phyloP scores from a whole-genome alignment of 768 basidiomycete species.

The Serendipita vermifera region DNA sequence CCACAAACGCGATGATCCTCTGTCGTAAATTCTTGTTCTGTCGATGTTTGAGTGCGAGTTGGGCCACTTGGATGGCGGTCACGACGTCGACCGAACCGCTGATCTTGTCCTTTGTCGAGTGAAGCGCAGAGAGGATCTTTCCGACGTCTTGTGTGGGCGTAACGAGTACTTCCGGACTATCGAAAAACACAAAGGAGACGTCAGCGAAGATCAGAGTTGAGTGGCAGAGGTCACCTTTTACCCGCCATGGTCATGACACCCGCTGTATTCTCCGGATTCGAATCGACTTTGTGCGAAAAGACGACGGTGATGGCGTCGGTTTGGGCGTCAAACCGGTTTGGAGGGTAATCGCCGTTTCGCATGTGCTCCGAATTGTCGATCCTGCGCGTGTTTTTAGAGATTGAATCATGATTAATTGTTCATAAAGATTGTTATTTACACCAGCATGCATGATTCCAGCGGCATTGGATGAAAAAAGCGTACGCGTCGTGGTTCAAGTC shows the following conservation, averaged over 20 bases:
- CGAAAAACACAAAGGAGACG: not conserved
- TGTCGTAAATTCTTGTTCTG: slow-evolving; percentile 98
- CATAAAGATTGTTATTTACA: not conserved
- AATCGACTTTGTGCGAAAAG: slow-evolving; percentile 85
- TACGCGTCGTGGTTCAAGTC: not conserved
- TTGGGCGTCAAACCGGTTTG: slow-evolving; percentile 82
- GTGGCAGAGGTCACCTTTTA: slow-evolving; percentile 48
- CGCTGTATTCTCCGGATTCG: slow-evolving; percentile 95
- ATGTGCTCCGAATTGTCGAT: slow-evolving; percentile 98
- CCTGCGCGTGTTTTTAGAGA: not conserved
- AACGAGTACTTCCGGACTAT: slow-evolving; percentile 86
- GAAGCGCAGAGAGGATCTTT: slow-evolving; percentile 71
- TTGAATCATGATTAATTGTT: not conserved
- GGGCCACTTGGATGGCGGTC: slow-evolving; percentile 86
- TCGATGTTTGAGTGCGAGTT: slow-evolving; percentile 91
- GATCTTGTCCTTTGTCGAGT: slow-evolving; percentile 55
- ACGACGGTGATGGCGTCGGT: slow-evolving; percentile 80
- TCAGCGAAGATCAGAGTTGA: not conserved
- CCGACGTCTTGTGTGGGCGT: slow-evolving; percentile 94
- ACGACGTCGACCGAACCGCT: slow-evolving; percentile 75
- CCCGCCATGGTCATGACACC: slow-evolving; percentile 98
- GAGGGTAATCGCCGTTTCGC: slow-evolving; percentile 85
- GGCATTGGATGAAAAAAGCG: slow-evolving; percentile 2
- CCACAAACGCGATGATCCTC: slow-evolving; percentile 87
- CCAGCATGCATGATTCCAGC: slow-evolving; percentile 9